Evolutionary conservation across 2,329 filamentous ascomycete species (phyloP).

Genomic region (Colletotrichum sp.): DNA sequence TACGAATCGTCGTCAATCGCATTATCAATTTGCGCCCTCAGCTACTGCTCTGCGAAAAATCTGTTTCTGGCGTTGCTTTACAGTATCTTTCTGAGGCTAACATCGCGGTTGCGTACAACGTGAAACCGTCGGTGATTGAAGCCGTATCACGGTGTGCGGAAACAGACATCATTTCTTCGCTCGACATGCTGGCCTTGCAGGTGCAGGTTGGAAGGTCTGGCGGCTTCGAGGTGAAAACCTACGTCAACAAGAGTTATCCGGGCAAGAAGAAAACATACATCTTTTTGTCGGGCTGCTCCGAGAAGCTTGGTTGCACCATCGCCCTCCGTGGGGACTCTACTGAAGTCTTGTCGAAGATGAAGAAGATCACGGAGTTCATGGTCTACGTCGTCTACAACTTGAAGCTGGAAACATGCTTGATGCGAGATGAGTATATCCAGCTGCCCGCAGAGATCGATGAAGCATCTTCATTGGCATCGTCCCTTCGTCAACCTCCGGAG

Average conservation of each 20-base stretch:
- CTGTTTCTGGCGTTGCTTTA: conserved; percentile 88
- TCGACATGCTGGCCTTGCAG: conserved; percentile 86
- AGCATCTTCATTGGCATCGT: conserved; percentile 13
- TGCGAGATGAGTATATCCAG: conserved; percentile 90
- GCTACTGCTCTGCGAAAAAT: conserved; percentile 88
- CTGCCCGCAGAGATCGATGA: conserved; percentile 68
- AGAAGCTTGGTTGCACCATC: conserved; percentile 93
- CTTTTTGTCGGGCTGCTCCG: conserved; percentile 88
- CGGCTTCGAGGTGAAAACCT: conserved; percentile 95
- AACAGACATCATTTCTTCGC: conserved; percentile 89
- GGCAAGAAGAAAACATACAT: conserved; percentile 93
- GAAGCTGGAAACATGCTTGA: conserved; percentile 91
- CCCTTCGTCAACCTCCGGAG: conserved; percentile 36
- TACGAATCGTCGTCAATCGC: conserved; percentile 88
- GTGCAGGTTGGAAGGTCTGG: conserved; percentile 81
- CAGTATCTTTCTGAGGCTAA: conserved; percentile 87
- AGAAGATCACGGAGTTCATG: conserved; percentile 97
- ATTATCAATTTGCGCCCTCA: conserved; percentile 87
- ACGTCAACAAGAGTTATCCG: conserved; percentile 76
- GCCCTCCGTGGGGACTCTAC: conserved; percentile 83
- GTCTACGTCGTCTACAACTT: conserved; percentile 98
- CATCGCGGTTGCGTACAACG: conserved; percentile 94
- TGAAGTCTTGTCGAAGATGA: conserved; percentile 76
- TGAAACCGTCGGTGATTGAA: conserved; percentile 94
- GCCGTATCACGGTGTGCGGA: conserved; percentile 92